Evolutionary conservation across 2,329 filamentous ascomycete genomes (phyloP).

Genomic region (Dactylonectria estremocensis): DNA sequence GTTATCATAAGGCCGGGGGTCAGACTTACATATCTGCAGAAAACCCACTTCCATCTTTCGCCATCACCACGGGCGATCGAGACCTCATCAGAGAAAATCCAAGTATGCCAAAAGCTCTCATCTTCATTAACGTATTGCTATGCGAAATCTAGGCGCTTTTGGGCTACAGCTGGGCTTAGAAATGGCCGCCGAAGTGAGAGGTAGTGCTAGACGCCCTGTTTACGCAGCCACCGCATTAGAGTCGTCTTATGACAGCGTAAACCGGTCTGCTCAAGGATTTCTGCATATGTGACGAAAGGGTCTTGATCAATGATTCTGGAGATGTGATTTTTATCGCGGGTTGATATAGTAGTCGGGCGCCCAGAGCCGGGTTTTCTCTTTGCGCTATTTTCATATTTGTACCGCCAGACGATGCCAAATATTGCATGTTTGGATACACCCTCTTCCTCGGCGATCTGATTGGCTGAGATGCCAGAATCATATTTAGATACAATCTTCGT

Average conservation of each 20-base stretch:
- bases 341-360: neutral
- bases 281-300: neutral
- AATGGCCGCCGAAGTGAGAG: neutral
- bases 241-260: neutral
- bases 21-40: neutral
- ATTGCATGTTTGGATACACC: neutral
- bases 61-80: neutral
- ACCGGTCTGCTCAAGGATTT: neutral
- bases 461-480: neutral
- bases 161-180: neutral
- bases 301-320: neutral
- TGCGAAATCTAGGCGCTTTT: neutral
- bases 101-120: neutral
- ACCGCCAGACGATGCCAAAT: neutral
- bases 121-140: neutral
- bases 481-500: neutral
- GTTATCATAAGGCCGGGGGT: neutral
- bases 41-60: neutral
- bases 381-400: neutral
- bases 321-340: neutral
- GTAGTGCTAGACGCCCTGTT: neutral
- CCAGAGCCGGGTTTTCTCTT: neutral
- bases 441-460: neutral
- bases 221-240: neutral
- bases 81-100: slow-evolving; percentile 1